These are phyloP conservation scores for Lactifluus piperatus DNA, from an alignment of 768 basidiomycete genomes.

Conservation along the genomic window DNA sequence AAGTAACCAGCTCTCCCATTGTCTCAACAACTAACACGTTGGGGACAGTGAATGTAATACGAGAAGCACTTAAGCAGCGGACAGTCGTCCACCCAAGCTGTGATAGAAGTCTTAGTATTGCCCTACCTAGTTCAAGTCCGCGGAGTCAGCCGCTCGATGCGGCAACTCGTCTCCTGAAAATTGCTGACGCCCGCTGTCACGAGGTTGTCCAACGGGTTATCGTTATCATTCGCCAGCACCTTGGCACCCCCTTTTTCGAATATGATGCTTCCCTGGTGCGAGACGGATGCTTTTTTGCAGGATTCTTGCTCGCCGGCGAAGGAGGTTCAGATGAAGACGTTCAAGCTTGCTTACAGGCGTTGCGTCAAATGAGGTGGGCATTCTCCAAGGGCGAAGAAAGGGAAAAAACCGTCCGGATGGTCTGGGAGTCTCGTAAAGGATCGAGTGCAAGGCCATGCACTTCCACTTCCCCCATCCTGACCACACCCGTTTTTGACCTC, in stretches of 20 bases:
- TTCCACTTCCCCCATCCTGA: background rate
- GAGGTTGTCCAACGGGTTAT: slow-evolving; percentile 39
- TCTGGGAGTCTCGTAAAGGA: slow-evolving; percentile 33
- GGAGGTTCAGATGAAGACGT: slow-evolving; percentile 44
- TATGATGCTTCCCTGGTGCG: slow-evolving; percentile 83
- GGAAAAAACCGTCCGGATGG: slow-evolving; percentile 46
- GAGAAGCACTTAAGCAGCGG: slow-evolving; percentile 69
- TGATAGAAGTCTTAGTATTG: slow-evolving; percentile 10
- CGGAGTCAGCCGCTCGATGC: slow-evolving; percentile 24
- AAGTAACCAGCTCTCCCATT: slow-evolving; percentile 29
- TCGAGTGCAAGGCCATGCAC: slow-evolving; percentile 1
- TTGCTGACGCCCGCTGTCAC: slow-evolving; percentile 37
- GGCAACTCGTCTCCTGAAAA: slow-evolving; percentile 33
- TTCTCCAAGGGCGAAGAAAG: slow-evolving; percentile 69
- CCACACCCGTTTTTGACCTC: slow-evolving; percentile 9
- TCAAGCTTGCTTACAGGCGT: slow-evolving; percentile 55
- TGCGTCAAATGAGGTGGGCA: slow-evolving; percentile 78
- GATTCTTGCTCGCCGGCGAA: slow-evolving; percentile 57
- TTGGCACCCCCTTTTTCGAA: slow-evolving; percentile 55
- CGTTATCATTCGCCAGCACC: slow-evolving; percentile 39
- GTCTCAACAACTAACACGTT: background rate
- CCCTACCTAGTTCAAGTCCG: slow-evolving; percentile 19
- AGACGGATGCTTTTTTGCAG: slow-evolving; percentile 87
- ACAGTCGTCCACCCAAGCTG: slow-evolving; percentile 26
- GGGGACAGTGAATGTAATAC: slow-evolving; percentile 67